Evolutionary conservation across 1,139 yeast species (phyloP), one percentile per base, ranked within the genome.

Genomic region (Suhomyces wounanorum): DNA sequence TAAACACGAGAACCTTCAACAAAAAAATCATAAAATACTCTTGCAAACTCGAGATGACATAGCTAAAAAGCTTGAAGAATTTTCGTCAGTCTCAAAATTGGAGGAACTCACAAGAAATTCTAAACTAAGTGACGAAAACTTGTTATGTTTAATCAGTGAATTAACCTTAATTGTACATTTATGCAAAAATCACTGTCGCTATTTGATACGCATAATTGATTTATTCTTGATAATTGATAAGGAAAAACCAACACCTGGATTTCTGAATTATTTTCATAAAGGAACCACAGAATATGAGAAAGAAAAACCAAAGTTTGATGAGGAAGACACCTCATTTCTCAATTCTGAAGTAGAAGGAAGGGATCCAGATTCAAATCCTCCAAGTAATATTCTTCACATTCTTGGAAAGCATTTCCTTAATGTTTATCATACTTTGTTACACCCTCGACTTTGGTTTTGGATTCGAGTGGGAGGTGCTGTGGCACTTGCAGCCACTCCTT

Each of bases 301-400:
- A 2, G 44, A 43, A 3, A 21, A 30, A 9, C 44, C 50, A 13
- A 43, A 47, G 18, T 43, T 43, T 26, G 44, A 38, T 3, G 50
- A 47, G 2, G 46, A 43, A 33, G 50, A 47, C 18, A 43, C 44
- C 16, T 42, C 46, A n/a, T 53, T 59, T 46, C 56, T 62, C 44
- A 55, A 53, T 9, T 52, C 50, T 9, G 43, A 42, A 17, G 52
- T 59, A 10, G 56, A 54, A 40, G 43, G 41, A 31, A 54, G 73
- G 37, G 61, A 73, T 50, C 75, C 78, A 1, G 76, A 71, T 54
- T 59, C 71, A 6, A 53, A 61, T 21, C 63, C 70, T 4, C 74
- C 75, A 4, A 52, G 64, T 0, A 63, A 57, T 28, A 13, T 51
- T 1, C 54, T 60, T 28, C 73, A 69, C 48, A 35, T 55, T 8